Base-by-base conservation (phyloP, 306 rosid species). In the Comarum palustre region DNA sequence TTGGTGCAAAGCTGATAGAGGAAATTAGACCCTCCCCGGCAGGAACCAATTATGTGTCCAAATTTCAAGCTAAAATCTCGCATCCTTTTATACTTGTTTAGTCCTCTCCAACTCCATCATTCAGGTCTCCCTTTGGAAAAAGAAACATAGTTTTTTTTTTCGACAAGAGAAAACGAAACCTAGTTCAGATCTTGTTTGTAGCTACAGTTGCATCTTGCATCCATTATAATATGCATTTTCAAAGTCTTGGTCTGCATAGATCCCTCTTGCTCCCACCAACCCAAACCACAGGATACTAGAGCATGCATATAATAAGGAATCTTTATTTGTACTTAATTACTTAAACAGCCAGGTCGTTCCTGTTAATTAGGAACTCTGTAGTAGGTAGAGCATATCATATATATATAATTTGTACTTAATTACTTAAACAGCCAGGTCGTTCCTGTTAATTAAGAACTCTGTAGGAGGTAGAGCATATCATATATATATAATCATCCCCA, bases 201-300 rank as follows among this genome's bases (percentile, higher is more conserved):
- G 52, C 75, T 54, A 22, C 66, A 55, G 6, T 54, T 15, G 29
- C 51, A 57, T 43, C 12, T 54, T 15, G 29, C 51, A 57, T 43
- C 9, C 22, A 67, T 46, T 66, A 58, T 47, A 75, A 43, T 25
- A 32, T 32, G n/a, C 7, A 9, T 16, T 8, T 27, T 12, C 64
- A 16, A 16, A 64, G 31, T 39, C 19, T 20, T 48, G 73, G 71
- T 65, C 52, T 66, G 76, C 76, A 73, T n/a, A 66, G 55, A 74
- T 72, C 73, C 82, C 61, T 69, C 74, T 47, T 78, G 85, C 69
- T 78, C 69, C 82, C 85, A 70, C 80, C 78, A 73, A 74, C 72
- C 80, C 74, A 52, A 64, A 73, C 77, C 75, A 36, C 14, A 57
- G 25, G 63, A 39, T 65, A 63, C 25, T 39, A 45, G 66, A 31